phyloP scores from a whole-genome alignment of 306 rosid genomes.

The Gastrolobium bilobum region DNA sequence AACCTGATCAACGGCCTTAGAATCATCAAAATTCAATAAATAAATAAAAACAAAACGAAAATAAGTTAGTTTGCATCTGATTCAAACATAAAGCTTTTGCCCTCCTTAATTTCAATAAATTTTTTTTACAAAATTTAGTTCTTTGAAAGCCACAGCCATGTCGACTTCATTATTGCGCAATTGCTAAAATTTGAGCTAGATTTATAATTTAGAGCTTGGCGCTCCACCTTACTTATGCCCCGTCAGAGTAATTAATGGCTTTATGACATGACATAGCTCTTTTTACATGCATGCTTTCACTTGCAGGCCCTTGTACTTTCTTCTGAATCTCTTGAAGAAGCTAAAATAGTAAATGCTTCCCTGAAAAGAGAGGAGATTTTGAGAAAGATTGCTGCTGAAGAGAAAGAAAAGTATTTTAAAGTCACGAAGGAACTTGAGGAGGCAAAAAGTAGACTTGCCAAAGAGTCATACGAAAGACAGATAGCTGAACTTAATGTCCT shows the following conservation, averaged over 20 bases:
- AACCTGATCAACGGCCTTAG: constrained; percentile 23
- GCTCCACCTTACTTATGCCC: constrained; percentile 26
- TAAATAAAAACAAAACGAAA: not conserved
- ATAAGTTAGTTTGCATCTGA: not conserved
- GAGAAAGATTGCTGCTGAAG: constrained; percentile 84
- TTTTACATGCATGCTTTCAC: constrained; percentile 39
- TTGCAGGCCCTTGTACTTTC: constrained; percentile 75
- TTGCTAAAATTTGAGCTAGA: constrained; percentile 36
- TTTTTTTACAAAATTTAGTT: constrained; percentile 2
- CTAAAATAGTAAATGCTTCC: constrained; percentile 72
- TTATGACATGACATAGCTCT: constrained; percentile 3
- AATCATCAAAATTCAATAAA: not conserved
- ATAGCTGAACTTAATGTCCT: constrained; percentile 78
- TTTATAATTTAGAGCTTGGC: constrained; percentile 42
- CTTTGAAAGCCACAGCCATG: constrained; percentile 21
- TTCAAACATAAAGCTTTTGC: constrained; percentile 24
- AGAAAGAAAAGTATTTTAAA: constrained; percentile 77
- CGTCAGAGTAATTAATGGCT: constrained; percentile 36
- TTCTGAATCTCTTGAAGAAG: constrained; percentile 80
- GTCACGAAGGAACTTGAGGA: constrained; percentile 78
- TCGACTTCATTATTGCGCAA: constrained; percentile 16
- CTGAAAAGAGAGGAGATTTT: constrained; percentile 71
- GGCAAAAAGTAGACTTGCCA: constrained; percentile 70
- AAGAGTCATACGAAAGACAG: constrained; percentile 88
- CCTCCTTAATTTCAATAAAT: constrained; percentile 17